Conservation (phyloP, 192 early-diverging fungal species). For the Gamsiella multidivaricata region DNA sequence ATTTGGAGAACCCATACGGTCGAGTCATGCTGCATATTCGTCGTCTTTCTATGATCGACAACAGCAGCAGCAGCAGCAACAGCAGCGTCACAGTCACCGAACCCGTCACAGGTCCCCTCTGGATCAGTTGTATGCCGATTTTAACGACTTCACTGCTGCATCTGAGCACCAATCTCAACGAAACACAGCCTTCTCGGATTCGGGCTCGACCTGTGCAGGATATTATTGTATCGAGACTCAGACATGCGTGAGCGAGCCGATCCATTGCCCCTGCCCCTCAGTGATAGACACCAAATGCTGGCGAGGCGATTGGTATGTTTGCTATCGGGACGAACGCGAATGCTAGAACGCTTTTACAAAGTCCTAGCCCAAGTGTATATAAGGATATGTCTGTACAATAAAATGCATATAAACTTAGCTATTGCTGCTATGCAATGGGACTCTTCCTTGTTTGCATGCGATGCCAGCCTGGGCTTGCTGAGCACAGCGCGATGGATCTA, state of each 20-base stretch:
- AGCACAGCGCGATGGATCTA: no score
- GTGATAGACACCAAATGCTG: constrained; percentile 16
- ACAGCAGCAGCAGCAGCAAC: neutral
- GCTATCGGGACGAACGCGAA: no score
- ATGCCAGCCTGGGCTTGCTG: no score
- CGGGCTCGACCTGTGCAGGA: constrained; percentile 10
- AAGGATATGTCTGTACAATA: no score
- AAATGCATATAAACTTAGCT: no score
- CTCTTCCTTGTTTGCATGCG: no score
- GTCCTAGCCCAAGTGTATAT: no score
- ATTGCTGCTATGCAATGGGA: no score
- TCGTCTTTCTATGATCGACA: neutral
- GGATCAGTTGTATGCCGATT: constrained; percentile 5
- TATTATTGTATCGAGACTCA: constrained; percentile 30
- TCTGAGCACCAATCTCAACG: neutral
- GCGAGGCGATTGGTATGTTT: constrained; percentile 36
- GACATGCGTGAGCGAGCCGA: constrained; percentile 17
- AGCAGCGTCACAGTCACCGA: neutral
- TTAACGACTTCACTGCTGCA: neutral
- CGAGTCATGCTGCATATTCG: no score
- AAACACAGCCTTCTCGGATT: neutral
- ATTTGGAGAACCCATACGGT: neutral
- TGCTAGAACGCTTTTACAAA: no score
- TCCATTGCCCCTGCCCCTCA: constrained; percentile 28
- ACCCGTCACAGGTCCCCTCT: neutral